Conservation (phyloP, 1,284 basidiomycete species). For the Austroboletus niveus region DNA sequence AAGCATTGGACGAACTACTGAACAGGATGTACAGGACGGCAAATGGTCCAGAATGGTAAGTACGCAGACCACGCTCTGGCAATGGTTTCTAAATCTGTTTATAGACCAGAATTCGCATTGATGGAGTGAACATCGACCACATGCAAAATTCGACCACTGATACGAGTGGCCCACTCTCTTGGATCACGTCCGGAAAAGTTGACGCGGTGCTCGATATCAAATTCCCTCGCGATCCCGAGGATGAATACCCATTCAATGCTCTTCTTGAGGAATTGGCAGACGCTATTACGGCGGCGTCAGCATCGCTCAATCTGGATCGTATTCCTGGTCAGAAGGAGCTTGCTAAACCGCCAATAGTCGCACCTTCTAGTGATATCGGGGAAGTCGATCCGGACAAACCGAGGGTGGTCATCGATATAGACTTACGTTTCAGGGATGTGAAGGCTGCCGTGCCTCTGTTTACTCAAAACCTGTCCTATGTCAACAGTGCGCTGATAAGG, state of each 20-base stretch:
- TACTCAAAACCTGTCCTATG: conserved; percentile 83
- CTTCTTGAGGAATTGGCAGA: conserved; percentile 90
- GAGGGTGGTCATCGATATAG: conserved; percentile 85
- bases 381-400: conserved; percentile 41
- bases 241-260: conserved; percentile 80
- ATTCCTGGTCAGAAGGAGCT: conserved; percentile 90
- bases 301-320: conserved; percentile 54
- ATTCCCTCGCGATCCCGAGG: conserved; percentile 82
- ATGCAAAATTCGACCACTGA: conserved; percentile 82
- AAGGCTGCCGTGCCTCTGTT: conserved; percentile 96
- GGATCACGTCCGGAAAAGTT: conserved; percentile 95
- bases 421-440: conserved; percentile 92
- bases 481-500: conserved; percentile 91
- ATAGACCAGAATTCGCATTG: conserved; percentile 92
- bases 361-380: conserved; percentile 50
- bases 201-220: conserved; percentile 98
- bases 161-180: conserved; percentile 84
- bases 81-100: conserved; percentile 7
- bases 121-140: conserved; percentile 97
- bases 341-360: conserved; percentile 82
- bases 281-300: conserved; percentile 63
- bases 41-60: conserved; percentile 88
- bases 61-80: conserved; percentile 3
- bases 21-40: conserved; percentile 77
- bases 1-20: conserved; percentile 88